These are phyloP conservation scores for Balansia obtecta DNA, from an alignment of 2,329 filamentous ascomycete genomes.

Conservation along the genomic window DNA sequence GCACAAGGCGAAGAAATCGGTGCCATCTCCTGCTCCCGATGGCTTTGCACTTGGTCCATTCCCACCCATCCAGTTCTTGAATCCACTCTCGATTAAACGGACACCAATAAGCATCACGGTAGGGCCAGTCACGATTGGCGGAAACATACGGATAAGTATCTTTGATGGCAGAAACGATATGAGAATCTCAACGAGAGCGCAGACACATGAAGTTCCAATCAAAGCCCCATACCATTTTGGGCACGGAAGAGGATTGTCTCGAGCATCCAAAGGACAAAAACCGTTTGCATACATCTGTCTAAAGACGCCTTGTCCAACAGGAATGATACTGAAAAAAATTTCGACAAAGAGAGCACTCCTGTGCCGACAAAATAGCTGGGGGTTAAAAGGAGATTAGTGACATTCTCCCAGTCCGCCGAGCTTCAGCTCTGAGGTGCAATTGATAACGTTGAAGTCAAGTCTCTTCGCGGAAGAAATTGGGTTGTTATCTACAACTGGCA, in stretches of 20 bases:
- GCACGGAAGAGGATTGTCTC: constrained; percentile 58
- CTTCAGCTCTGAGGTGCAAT: not conserved
- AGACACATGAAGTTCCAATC: constrained; percentile 55
- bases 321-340: constrained; percentile 22
- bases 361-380: constrained; percentile 63
- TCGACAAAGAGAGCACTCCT: constrained; percentile 73
- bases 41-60: constrained; percentile 42
- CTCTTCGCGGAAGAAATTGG: not conserved
- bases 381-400: not conserved
- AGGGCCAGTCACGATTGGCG: constrained; percentile 65
- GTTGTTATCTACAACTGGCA: not conserved
- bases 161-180: constrained; percentile 64
- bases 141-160: constrained; percentile 60
- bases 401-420: not conserved
- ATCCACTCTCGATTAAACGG: constrained; percentile 56
- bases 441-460: too few relatives aligned
- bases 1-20: constrained; percentile 46
- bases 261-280: constrained; percentile 44
- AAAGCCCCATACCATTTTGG: constrained; percentile 63
- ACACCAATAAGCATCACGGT: constrained; percentile 63
- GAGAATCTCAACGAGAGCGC: constrained; percentile 56
- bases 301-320: constrained; percentile 49
- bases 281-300: constrained; percentile 68
- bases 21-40: constrained; percentile 27
- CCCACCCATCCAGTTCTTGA: constrained; percentile 69